Base-by-base conservation (phyloP, 352 stramenopile species). In the Globisporangium ultimum region DNA sequence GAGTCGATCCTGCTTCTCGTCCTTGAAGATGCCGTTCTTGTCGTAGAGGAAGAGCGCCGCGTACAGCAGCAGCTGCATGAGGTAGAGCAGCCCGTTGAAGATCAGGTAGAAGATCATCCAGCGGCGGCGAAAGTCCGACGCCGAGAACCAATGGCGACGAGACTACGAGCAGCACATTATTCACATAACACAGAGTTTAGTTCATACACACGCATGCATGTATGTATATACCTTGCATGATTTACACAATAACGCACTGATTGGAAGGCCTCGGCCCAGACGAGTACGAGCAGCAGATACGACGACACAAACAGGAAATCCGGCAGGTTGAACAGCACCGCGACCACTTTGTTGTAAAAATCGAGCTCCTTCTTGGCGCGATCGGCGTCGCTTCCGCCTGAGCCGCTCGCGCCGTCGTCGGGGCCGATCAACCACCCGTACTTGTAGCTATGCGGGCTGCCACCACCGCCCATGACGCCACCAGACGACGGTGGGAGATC, bases 51-150 rank as follows among this genome's bases (percentile, higher is more conserved):
- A 97, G 22, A 97, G 73, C 61, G 89, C 80, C 20, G 80, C 74
- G 68, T 97, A 97, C 38, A 97, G 70, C 57, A 96, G 70, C 14
- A 97, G 56, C 71, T 97, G 90, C 41, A 79, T 84, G 21, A 90
- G 64, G 72, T 97, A 97, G 15, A 97, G 66, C 32, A 70, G 74
- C 34, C 84, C 87, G 67, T 97, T 97, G 67, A 97, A 97, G 24
- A 97, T 76, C 32, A 97, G 71, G 64, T 97, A 97, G 50, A 93
- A 93, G 38, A 97, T 92, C 80, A 97, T 92, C 83, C 90, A 96
- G 18, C 86, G 81, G 11, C 85, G 80, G 21, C 88, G 80, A 54
- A 97, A 97, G 15, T 80, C 64, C 20, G 78, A 72, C 0, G 89
- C 78, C 14, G 87, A 96, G 52, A 97, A 93, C 90, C 90, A 97